These are phyloP conservation scores for Ailanthus altissimus DNA, from an alignment of 345 rosid species.

Conservation along the genomic window DNA sequence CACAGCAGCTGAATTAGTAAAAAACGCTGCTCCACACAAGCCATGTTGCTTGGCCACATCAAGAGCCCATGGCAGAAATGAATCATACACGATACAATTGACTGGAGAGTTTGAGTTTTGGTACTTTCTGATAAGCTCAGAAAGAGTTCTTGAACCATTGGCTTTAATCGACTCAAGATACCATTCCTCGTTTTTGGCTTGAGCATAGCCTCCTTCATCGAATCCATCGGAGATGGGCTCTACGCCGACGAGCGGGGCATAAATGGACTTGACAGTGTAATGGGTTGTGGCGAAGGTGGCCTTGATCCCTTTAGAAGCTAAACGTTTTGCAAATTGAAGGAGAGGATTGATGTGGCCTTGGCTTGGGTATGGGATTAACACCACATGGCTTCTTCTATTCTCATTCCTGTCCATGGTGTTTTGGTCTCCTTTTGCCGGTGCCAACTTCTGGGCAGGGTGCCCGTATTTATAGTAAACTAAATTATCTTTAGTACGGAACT, in stretches of 20 bases:
- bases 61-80: constrained; percentile 78
- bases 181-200: constrained; percentile 39
- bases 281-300: constrained; percentile 71
- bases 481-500: background rate
- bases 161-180: constrained; percentile 43
- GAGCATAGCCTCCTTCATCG: constrained; percentile 51
- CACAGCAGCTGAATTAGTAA: constrained; percentile 63
- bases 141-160: constrained; percentile 55
- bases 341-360: constrained; percentile 89
- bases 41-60: constrained; percentile 62
- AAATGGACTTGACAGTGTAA: constrained; percentile 52
- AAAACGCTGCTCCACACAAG: constrained; percentile 59
- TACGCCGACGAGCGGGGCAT: constrained; percentile 40
- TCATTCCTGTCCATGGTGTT: background rate
- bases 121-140: constrained; percentile 42
- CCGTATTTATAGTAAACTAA: background rate
- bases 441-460: background rate
- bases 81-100: constrained; percentile 61
- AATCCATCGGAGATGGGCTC: constrained; percentile 78
- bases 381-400: constrained; percentile 41
- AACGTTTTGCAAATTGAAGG: constrained; percentile 69
- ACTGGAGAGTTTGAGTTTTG: constrained; percentile 37
- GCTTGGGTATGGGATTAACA: constrained; percentile 67
- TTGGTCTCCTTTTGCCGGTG: background rate
- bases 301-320: constrained; percentile 63